A percentile compares a stretch with the other conserved stretches of the same genome.
Evolutionary conservation across 176 grass and related monocot species (phyloP).

Genomic region (Hordeum marinum): DNA sequence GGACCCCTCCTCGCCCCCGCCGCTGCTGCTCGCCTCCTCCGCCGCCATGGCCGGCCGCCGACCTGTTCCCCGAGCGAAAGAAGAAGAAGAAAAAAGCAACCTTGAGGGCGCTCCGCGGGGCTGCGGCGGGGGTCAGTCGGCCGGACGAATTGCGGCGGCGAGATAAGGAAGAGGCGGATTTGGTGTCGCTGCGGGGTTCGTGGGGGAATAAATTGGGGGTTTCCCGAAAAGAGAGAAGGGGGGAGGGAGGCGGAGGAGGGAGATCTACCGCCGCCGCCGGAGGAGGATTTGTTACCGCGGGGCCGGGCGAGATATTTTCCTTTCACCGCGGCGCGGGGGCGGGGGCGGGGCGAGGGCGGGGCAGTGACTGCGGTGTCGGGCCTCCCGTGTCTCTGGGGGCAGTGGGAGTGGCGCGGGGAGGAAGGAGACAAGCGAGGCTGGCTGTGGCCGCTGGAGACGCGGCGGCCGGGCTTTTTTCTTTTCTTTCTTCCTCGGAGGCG

Average conservation of each 20-base stretch:
- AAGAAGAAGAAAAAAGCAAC: neutral
- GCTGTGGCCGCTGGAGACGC: neutral
- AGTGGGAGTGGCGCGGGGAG: neutral
- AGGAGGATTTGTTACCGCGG: constrained; percentile 2
- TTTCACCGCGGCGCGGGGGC: constrained; percentile 16
- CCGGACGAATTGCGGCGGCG: constrained; percentile 30
- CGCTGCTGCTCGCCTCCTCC: constrained; percentile 76
- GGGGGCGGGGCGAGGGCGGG: too few species aligned
- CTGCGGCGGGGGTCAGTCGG: constrained; percentile 15
- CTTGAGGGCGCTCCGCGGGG: neutral
- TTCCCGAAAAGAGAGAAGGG: neutral
- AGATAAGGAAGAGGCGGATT: constrained; percentile 27
- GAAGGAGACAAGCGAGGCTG: neutral
- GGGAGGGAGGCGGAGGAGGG: neutral
- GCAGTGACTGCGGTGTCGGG: neutral
- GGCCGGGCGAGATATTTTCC: constrained; percentile 21
- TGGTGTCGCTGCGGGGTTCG: constrained; percentile 22
- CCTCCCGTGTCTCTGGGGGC: neutral
- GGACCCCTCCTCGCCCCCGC: constrained; percentile 22
- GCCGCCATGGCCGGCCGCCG: constrained; percentile 20
- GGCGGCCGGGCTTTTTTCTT: neutral
- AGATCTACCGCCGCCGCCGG: constrained; percentile 35
- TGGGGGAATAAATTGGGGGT: constrained; percentile 33
- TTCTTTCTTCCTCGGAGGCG: neutral
- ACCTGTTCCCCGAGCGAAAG: neutral